Evolutionary conservation across 1,284 basidiomycete genomes (phyloP).

Genomic region (Apiotrichum akiyoshidainum): DNA sequence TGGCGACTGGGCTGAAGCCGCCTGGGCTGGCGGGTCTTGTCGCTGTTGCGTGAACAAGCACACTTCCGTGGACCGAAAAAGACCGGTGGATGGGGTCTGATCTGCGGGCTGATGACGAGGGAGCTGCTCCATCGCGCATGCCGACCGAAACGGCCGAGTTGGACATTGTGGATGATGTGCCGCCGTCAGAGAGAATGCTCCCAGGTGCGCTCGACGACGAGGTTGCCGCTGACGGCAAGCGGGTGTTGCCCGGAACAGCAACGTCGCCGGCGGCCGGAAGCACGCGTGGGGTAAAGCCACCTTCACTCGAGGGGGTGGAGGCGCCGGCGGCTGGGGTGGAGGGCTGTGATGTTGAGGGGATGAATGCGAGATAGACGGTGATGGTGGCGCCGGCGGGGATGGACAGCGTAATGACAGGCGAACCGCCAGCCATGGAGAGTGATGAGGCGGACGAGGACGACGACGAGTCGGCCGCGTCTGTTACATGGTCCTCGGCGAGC

Average conservation of each 20-base stretch:
- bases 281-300: slow-evolving; percentile 38
- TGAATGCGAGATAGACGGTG: slow-evolving; percentile 39
- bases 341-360: slow-evolving; percentile 23
- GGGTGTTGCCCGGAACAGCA: slow-evolving; percentile 7
- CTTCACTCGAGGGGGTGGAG: slow-evolving; percentile 27
- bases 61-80: slow-evolving; percentile 45
- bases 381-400: slow-evolving; percentile 23
- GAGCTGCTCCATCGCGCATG: slow-evolving; percentile 2
- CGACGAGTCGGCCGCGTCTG: slow-evolving; percentile 15
- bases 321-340: slow-evolving; percentile 13
- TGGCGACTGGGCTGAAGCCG: background rate
- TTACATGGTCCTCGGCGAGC: slow-evolving; percentile 36
- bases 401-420: slow-evolving; percentile 23
- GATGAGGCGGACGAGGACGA: slow-evolving; percentile 36
- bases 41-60: slow-evolving; percentile 37
- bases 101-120: slow-evolving; percentile 13
- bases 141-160: slow-evolving; percentile 4
- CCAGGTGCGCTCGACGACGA: background rate
- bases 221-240: slow-evolving; percentile 11
- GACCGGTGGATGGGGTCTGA: slow-evolving; percentile 41
- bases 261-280: slow-evolving; percentile 20
- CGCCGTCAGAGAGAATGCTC: slow-evolving; percentile 12
- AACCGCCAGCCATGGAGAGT: slow-evolving; percentile 19
- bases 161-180: slow-evolving; percentile 1
- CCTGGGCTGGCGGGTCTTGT: background rate